Conservation (phyloP, 305 asterid species). For the Fraxinus floribunda region DNA sequence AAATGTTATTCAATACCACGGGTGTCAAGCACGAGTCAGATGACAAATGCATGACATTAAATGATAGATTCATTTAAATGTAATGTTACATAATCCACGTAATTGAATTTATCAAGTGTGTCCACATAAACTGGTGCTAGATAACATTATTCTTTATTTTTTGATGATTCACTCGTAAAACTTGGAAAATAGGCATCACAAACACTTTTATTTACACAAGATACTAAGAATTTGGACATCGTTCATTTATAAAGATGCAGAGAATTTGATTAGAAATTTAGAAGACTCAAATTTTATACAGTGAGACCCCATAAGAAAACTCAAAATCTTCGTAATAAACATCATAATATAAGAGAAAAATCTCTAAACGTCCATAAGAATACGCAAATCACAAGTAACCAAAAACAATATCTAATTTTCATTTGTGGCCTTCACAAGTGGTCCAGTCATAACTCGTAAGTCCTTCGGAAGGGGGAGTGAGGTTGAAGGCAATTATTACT, state of each 20-base stretch:
- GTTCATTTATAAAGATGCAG: not conserved
- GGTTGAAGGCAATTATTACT: conserved; percentile 8
- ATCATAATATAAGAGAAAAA: not conserved
- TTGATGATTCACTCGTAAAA: not conserved
- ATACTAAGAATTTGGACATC: not conserved
- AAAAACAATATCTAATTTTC: not conserved
- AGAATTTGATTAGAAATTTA: not conserved
- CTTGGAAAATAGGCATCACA: not conserved
- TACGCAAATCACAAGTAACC: not conserved
- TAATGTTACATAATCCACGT: too few relatives aligned
- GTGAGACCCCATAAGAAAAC: not conserved
- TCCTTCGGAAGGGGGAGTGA: not conserved
- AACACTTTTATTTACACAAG: not conserved
- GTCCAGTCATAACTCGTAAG: not conserved
- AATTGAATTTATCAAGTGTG: too few relatives aligned
- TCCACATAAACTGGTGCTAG: too few relatives aligned
- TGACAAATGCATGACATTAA: not conserved
- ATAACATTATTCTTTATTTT: not conserved
- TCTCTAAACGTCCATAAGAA: not conserved
- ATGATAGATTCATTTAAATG: not conserved
- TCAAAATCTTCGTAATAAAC: not conserved
- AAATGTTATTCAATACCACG: not conserved
- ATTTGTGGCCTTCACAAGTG: not conserved
- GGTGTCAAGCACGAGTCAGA: too few relatives aligned
- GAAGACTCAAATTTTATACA: not conserved